Percentiles rank a stretch among this genome's conserved stretches.
phyloP scores from a whole-genome alignment of 192 early-diverging fungal species.

The Backusella morwellensis region DNA sequence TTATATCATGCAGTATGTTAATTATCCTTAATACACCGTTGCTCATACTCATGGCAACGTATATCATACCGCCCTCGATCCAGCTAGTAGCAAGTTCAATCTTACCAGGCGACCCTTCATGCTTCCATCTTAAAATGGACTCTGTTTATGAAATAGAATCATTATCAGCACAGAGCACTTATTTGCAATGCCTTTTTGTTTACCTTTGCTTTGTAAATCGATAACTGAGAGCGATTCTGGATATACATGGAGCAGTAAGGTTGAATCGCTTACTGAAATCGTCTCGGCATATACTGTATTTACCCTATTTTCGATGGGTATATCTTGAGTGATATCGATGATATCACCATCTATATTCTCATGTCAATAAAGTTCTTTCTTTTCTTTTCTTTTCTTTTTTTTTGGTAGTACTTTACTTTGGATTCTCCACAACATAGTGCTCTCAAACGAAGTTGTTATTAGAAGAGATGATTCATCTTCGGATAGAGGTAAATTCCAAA shows the following conservation, averaged over 20 bases:
- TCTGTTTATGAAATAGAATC: not conserved
- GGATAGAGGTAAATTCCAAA: slow-evolving; percentile 10
- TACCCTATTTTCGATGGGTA: not conserved
- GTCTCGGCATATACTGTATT: not conserved
- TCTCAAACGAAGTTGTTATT: not conserved
- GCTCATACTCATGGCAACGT: not conserved
- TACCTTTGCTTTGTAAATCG: not conserved
- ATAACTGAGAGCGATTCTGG: not conserved
- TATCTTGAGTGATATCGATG: not conserved
- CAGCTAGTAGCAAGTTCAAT: slow-evolving; percentile 2
- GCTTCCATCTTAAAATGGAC: not conserved
- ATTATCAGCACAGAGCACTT: not conserved
- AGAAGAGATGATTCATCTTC: not conserved
- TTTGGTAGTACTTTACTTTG: not conserved
- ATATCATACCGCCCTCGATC: not conserved
- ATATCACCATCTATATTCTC: not conserved
- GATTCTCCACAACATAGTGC: not conserved
- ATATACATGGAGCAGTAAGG: not conserved
- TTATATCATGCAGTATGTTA: not conserved
- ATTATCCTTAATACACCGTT: not conserved
- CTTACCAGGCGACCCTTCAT: not conserved
- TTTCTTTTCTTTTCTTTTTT: not conserved
- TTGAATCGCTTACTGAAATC: not conserved
- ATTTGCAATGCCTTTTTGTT: not conserved
- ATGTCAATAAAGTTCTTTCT: not conserved